Percentiles rank a stretch among this genome's conserved stretches.
phyloP scores from a whole-genome alignment of 2,329 filamentous ascomycete species.

The Talaromyces rugulosus region DNA sequence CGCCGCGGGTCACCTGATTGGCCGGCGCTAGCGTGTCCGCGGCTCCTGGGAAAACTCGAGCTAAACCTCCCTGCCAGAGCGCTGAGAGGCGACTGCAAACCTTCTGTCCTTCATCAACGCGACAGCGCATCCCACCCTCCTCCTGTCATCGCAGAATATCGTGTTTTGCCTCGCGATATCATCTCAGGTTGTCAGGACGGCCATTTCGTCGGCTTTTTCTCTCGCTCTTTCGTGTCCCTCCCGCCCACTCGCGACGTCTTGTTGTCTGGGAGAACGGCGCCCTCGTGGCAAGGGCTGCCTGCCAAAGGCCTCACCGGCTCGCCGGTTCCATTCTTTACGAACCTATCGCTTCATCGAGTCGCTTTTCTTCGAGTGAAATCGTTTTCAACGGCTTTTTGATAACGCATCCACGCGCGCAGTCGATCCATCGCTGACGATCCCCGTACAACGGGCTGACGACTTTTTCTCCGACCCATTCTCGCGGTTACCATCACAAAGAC shows the following conservation, averaged over 20 bases:
- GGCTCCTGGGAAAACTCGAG: slow-evolving; percentile 24
- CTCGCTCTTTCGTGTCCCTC: slow-evolving; percentile 19
- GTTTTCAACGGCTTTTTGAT: background rate
- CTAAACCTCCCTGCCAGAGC: slow-evolving; percentile 40
- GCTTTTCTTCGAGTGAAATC: background rate
- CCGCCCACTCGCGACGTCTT: slow-evolving; percentile 30
- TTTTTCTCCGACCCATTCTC: slow-evolving; percentile 5
- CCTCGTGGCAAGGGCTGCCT: slow-evolving; percentile 47
- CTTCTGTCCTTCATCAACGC: slow-evolving; percentile 39
- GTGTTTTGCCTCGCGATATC: slow-evolving; percentile 40
- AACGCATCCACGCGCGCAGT: background rate
- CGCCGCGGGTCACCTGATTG: background rate
- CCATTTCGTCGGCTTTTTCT: slow-evolving; percentile 22
- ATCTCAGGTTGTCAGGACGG: slow-evolving; percentile 25
- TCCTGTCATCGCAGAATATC: slow-evolving; percentile 34
- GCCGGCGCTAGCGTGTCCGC: slow-evolving; percentile 10
- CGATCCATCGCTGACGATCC: background rate
- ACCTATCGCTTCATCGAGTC: slow-evolving; percentile 10
- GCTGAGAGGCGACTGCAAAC: slow-evolving; percentile 37
- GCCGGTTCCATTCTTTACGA: slow-evolving; percentile 31
- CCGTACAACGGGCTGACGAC: background rate
- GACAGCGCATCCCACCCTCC: slow-evolving; percentile 26
- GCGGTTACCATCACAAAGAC: slow-evolving; percentile 12
- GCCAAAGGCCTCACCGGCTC: slow-evolving; percentile 43
- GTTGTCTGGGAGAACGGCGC: slow-evolving; percentile 39